These are phyloP conservation scores for Melocanna baccifera DNA, from an alignment of 176 grass and related monocot genomes.

Conservation along the genomic window DNA sequence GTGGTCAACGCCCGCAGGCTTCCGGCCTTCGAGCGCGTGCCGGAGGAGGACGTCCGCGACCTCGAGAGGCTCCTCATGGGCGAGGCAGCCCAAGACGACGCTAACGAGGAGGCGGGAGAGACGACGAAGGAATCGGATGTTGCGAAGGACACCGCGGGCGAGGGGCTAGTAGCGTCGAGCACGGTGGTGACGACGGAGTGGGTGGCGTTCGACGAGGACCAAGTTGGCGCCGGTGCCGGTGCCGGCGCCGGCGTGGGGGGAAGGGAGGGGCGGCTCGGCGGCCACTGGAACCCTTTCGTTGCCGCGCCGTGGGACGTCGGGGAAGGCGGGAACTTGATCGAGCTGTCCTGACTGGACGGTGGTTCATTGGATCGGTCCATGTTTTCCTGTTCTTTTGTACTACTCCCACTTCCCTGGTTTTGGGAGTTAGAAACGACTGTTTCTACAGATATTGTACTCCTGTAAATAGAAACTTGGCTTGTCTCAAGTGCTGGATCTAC, in stretches of 20 bases:
- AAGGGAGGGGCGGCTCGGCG: background rate
- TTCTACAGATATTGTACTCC: background rate
- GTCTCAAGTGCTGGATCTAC: background rate
- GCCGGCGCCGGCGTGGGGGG: background rate
- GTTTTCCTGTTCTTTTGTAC: background rate
- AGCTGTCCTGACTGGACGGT: background rate
- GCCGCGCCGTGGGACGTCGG: background rate
- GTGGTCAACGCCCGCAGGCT: slow-evolving; percentile 50
- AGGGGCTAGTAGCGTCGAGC: background rate
- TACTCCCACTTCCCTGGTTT: background rate
- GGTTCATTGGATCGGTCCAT: background rate
- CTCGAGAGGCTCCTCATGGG: slow-evolving; percentile 37
- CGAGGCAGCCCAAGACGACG: background rate
- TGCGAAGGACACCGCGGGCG: too few species aligned
- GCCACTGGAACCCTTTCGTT: slow-evolving; percentile 26
- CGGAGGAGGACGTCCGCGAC: slow-evolving; percentile 24
- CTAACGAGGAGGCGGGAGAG: background rate
- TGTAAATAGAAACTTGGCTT: slow-evolving; percentile 4
- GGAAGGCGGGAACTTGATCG: background rate
- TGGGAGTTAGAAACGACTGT: background rate
- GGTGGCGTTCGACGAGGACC: slow-evolving; percentile 1
- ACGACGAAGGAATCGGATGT: background rate
- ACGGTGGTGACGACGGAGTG: background rate
- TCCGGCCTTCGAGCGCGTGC: slow-evolving; percentile 29
- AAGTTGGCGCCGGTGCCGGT: background rate